Conservation (phyloP, 108 stramenopile genomes). For the Pseudonitzschia multistriata region DNA sequence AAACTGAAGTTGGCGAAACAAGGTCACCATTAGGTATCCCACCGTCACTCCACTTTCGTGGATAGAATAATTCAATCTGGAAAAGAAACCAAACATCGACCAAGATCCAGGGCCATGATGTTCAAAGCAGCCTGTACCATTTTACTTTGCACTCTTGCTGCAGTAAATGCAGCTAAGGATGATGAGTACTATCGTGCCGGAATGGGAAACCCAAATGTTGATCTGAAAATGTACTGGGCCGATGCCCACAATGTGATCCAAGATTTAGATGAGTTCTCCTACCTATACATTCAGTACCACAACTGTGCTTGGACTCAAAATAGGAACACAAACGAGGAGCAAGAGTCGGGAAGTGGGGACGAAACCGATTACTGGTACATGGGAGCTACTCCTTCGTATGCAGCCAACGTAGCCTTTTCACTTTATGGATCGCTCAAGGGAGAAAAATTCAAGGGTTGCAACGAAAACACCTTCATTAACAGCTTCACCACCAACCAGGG, state of each 20-base stretch:
- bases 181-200: constrained; percentile 38
- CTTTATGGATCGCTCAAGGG: constrained; percentile 50
- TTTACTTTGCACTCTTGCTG: not conserved
- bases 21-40: no score
- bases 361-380: constrained; percentile 54
- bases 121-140: not conserved
- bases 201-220: constrained; percentile 36
- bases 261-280: constrained; percentile 41
- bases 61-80: not conserved
- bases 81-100: not conserved
- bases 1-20: no score
- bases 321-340: constrained; percentile 19
- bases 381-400: constrained; percentile 40
- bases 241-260: constrained; percentile 48
- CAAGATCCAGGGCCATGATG: not conserved
- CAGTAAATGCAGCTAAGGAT: constrained; percentile 33
- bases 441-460: constrained; percentile 25
- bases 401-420: constrained; percentile 63
- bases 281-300: constrained; percentile 45
- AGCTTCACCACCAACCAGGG: constrained; percentile 57
- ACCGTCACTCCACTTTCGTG: no score
- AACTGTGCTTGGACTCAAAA: constrained; percentile 44
- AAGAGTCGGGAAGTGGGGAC: constrained; percentile 27
- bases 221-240: constrained; percentile 46
- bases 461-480: constrained; percentile 51